These are phyloP conservation scores for Ramalina peruviana DNA, from an alignment of 495 filamentous ascomycete genomes.

Conservation along the genomic window DNA sequence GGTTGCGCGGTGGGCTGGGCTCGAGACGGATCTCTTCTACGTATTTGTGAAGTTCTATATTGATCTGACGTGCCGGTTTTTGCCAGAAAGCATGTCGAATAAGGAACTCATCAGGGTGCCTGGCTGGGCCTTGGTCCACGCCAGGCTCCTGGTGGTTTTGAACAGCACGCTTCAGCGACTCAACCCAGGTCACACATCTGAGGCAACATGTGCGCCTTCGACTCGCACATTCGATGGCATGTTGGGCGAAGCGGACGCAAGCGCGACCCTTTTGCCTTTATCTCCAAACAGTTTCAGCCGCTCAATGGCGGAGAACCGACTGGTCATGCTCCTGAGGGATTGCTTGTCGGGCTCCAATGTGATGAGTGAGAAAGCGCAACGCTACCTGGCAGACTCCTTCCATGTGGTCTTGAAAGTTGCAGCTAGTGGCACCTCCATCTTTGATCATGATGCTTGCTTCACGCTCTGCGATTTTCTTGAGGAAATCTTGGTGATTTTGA, in stretches of 20 bases:
- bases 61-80: conserved; percentile 65
- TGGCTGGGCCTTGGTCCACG: conserved; percentile 70
- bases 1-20: conserved; percentile 74
- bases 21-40: conserved; percentile 86
- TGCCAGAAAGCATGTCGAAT: conserved; percentile 52
- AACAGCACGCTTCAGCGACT: conserved; percentile 75
- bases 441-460: conserved; percentile 81
- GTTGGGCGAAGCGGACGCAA: conserved; percentile 53
- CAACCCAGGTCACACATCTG: conserved; percentile 34
- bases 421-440: conserved; percentile 64
- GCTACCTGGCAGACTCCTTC: conserved; percentile 71
- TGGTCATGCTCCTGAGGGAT: conserved; percentile 78
- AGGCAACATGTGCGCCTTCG: conserved; percentile 41
- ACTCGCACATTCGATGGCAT: conserved; percentile 66
- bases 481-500: conserved; percentile 51
- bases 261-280: conserved; percentile 51
- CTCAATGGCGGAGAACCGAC: conserved; percentile 81
- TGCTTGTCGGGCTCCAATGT: conserved; percentile 58
- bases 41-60: conserved; percentile 89
- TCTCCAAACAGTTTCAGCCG: conserved; percentile 54
- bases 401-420: conserved; percentile 56
- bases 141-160: conserved; percentile 67
- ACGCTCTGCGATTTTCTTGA: conserved; percentile 87
- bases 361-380: conserved; percentile 39
- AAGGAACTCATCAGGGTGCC: conserved; percentile 52